Evolutionary conservation across 352 stramenopile genomes (phyloP).

Genomic region (Phytophthora nicotianae): DNA sequence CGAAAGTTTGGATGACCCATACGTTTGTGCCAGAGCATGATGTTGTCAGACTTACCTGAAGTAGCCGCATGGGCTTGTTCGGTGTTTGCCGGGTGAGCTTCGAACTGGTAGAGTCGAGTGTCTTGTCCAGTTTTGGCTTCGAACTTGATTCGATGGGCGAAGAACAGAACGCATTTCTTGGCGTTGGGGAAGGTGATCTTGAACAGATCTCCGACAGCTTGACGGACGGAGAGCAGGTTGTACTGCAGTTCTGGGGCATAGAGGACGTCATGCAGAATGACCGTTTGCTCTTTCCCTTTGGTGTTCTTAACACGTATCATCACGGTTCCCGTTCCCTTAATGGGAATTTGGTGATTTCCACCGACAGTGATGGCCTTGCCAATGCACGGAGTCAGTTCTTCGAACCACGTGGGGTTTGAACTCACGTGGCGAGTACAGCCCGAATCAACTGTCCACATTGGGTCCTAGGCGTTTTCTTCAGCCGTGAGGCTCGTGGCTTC

Average conservation of each 20-base stretch:
- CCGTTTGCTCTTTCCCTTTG: conserved; percentile 8
- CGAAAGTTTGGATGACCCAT: too few relatives aligned
- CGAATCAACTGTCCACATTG: conserved; percentile 19
- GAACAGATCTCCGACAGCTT: conserved; percentile 13
- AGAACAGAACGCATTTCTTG: too few relatives aligned
- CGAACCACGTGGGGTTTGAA: conserved; percentile 12
- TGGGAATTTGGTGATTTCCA: conserved; percentile 5
- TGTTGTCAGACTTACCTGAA: too few relatives aligned
- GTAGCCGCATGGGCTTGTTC: too few relatives aligned
- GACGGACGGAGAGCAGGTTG: conserved; percentile 1
- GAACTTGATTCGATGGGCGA: conserved; percentile 1
- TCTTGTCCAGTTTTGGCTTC: neutral
- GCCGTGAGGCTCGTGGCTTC: conserved; percentile 2
- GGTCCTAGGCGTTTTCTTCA: neutral
- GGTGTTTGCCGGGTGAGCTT: neutral
- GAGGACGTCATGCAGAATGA: conserved; percentile 4
- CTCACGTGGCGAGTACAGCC: conserved; percentile 12
- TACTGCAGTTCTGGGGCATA: conserved; percentile 6
- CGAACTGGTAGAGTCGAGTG: neutral
- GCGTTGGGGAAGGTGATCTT: conserved; percentile 25
- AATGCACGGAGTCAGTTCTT: neutral
- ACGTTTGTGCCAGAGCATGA: too few relatives aligned
- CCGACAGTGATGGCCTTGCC: conserved; percentile 20
- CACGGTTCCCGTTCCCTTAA: too few relatives aligned
- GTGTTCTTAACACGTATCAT: conserved; percentile 18